Base-by-base conservation (phyloP, 2,329 filamentous ascomycete genomes). In the Botrytis byssoidea region DNA sequence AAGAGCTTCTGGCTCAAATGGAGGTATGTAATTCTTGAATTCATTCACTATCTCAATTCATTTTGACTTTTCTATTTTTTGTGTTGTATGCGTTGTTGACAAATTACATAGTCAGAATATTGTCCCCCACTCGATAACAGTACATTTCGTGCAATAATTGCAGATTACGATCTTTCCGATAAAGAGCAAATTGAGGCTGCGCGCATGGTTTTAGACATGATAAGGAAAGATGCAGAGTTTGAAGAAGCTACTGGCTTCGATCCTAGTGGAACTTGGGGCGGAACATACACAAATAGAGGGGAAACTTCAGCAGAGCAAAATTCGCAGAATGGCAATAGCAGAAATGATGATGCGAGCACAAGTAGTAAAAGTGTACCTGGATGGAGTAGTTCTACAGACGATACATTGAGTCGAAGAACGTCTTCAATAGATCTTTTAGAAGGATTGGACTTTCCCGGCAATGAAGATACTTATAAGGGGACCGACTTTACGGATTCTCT, bases 161-260 rank as follows among this genome's bases (percentile, higher is more conserved):
- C 85, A 70, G 95, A 98, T 79, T 93, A 90, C 82, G 88, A 94
- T 77, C 83, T 95, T 29, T 80, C 83, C 4, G 82, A 89, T 35
- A 78, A 86, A 0, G 81, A 83, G 0, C 84, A 90, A 60, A 84
- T 90, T 46, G 79, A 86, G 4, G 83, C 85, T 16, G 89, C 91
- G 4, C 87, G 87, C 44, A 80, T 83, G n/a, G 86, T 87, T 0
- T 85, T 98, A 1, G 85, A 92, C n/a, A 82, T 83, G 1, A 83
- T 98, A 22, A 92, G 91, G 70, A 84, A 88, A 44, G 84, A 87
- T 74, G 93, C 92, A 0, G 81, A 84, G 0, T 83, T 84, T 1
- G 92, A 96, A 80, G 93, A 96, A 79, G 88, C 90, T 25, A 90
- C 89, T 16, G 90, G 90, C 0, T 97, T 97, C 79, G 93, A 96